A percentile compares a stretch with the other conserved stretches of the same genome.
These are phyloP conservation scores for Sapria himalayana DNA, from an alignment of 345 rosid genomes.

Conservation along the genomic window DNA sequence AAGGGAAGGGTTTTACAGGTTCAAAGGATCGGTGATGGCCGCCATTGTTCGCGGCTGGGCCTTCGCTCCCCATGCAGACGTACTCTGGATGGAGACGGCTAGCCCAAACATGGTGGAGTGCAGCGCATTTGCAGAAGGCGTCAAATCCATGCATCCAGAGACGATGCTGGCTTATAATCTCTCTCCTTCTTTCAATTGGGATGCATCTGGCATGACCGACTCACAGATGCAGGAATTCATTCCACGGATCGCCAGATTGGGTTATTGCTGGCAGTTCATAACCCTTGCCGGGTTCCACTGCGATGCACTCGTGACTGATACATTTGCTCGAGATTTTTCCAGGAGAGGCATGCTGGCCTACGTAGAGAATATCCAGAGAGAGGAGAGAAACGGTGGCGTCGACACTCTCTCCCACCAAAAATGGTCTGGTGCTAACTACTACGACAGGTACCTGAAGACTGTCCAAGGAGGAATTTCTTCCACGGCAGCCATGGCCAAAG, in stretches of 20 bases:
- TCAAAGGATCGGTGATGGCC: conserved; percentile 64
- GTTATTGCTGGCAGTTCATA: conserved; percentile 93
- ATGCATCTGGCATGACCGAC: conserved; percentile 79
- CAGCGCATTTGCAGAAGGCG: conserved; percentile 52
- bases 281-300: conserved; percentile 90
- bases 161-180: conserved; percentile 85
- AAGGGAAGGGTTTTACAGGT: conserved; percentile 88
- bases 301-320: conserved; percentile 67
- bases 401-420: conserved; percentile 95
- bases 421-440: conserved; percentile 94
- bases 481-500: conserved; percentile 98
- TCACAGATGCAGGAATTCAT: conserved; percentile 73
- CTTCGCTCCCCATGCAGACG: conserved; percentile 60
- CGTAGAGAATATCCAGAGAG: conserved; percentile 92
- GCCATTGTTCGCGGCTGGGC: conserved; percentile 83
- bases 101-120: conserved; percentile 69
- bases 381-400: conserved; percentile 79
- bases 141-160: conserved; percentile 45
- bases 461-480: conserved; percentile 93
- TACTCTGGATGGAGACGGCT: conserved; percentile 90
- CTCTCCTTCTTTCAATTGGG: conserved; percentile 94
- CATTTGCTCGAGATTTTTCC: conserved; percentile 61
- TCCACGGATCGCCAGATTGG: conserved; percentile 57
- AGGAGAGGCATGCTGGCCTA: conserved; percentile 80
- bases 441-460: conserved; percentile 70